Evolutionary conservation across 208 protist species (phyloP), one percentile per base, ranked within the genome.

Genomic region (Wallacemonas sp.): DNA sequence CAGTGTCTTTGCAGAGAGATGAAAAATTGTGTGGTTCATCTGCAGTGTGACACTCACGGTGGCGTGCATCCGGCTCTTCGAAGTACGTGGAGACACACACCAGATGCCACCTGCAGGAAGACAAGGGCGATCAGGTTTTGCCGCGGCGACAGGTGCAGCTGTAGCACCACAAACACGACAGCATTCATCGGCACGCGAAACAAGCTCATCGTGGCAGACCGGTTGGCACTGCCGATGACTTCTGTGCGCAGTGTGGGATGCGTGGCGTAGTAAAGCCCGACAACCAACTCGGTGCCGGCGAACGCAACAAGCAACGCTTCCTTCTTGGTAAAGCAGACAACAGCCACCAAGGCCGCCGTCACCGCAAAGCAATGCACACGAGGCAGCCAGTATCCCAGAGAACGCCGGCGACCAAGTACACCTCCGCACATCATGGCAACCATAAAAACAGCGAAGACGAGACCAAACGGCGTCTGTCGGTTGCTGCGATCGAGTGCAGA

Each of bases 401-500:
- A 19, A 4, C 29, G 29, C 27, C 59, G 10, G 36, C 66, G 61
- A 4, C 12, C 32, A 5, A 69, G 42, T 29, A 75, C 10, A 19
- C 66, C 61, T 8, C 68, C 68, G 12, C 0, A 62, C 62, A 76
- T 69, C 37, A 64, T 71, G 33, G 53, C 3, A 6, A 58, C 17
- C 91, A 96, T 97, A 45, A 89, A 95, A 3, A 59, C 37, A n/a
- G 91, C 76, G 68, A 97, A 97, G 27, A 97, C 73, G 9, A 87
- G 41, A 29, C 92, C 91, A 53, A 85, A 91, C 26, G 85, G 83
- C 3, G 90, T 68, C 26, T 30, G 42, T n/a, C 2, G 30, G 6
- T 63, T 46, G 10, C 38, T 79, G 21, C n/a, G 52, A 21, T 70
- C 65, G 1, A 75, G 46, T 2, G 76, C 42, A 10, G 91, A 92